A percentile compares a stretch with the other conserved stretches of the same genome.
Evolutionary conservation across 1,139 yeast species (phyloP).

Genomic region (Candida sp.): DNA sequence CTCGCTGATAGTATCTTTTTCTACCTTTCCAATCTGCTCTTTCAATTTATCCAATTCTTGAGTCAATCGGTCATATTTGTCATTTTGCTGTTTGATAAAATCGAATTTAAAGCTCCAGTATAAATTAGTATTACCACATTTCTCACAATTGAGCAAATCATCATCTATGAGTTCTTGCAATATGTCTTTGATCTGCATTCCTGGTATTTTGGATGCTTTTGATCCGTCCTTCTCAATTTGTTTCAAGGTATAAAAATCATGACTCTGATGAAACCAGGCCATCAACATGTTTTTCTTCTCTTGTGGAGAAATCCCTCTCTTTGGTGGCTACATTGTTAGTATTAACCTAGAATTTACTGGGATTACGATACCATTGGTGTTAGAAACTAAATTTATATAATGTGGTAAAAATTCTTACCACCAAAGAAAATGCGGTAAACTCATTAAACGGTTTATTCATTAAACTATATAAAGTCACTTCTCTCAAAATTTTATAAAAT

Average conservation of each 20-base stretch:
- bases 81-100: constrained; percentile 12
- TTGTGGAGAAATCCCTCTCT: constrained; percentile 31
- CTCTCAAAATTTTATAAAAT: not conserved
- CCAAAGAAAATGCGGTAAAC: not conserved
- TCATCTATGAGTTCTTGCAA: constrained; percentile 45
- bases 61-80: constrained; percentile 8
- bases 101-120: constrained; percentile 50
- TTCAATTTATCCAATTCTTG: constrained; percentile 4
- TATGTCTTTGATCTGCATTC: constrained; percentile 50
- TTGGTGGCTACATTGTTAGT: constrained; percentile 16
- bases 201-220: constrained; percentile 40
- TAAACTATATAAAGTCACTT: too few relatives aligned
- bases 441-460: not conserved
- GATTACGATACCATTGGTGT: not conserved
- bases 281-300: constrained; percentile 37
- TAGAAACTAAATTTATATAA: too few relatives aligned
- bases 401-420: not conserved
- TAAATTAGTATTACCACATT: constrained; percentile 51
- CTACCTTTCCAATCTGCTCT: constrained; percentile 1
- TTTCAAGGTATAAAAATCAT: constrained; percentile 42
- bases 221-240: constrained; percentile 48
- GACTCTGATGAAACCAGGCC: constrained; percentile 36
- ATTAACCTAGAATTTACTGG: not conserved
- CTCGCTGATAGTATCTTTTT: not conserved
- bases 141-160: constrained; percentile 43